phyloP scores from a whole-genome alignment of 306 rosid species.

The Ceratonia siliqua region DNA sequence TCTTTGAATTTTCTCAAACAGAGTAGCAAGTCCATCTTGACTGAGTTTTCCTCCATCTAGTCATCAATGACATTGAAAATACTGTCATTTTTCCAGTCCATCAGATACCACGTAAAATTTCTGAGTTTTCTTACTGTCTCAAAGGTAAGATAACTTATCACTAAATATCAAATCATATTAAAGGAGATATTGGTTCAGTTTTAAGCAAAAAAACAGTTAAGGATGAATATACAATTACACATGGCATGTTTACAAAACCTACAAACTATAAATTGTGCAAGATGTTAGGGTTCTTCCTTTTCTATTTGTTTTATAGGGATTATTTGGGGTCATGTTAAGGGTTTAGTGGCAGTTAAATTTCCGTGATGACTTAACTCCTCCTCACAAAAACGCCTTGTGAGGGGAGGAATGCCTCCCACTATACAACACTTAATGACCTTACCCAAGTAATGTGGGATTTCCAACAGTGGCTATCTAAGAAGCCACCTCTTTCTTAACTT shows the following conservation, averaged over 20 bases:
- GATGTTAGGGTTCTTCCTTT: not conserved
- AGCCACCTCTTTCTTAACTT: no score
- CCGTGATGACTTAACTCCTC: no score
- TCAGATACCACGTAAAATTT: conserved; percentile 4
- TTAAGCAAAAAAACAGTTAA: conserved; percentile 3
- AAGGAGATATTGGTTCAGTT: not conserved
- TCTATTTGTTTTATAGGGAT: no score
- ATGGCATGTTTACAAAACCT: not conserved
- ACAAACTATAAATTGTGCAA: not conserved
- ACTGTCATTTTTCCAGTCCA: conserved; percentile 13
- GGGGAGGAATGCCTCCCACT: no score
- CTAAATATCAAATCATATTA: conserved; percentile 5
- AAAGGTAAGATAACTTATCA: not conserved
- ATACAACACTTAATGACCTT: no score
- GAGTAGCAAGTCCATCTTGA: conserved; percentile 55
- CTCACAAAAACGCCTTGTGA: no score
- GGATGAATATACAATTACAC: not conserved
- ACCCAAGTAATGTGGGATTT: no score
- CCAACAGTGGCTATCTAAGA: no score
- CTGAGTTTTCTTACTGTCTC: not conserved
- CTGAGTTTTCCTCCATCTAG: conserved; percentile 51
- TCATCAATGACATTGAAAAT: conserved; percentile 33
- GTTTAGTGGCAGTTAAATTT: no score
- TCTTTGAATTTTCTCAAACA: conserved; percentile 68
- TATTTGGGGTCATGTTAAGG: no score